Base-by-base conservation (phyloP, 1,139 yeast species). In the Candida sp. region DNA sequence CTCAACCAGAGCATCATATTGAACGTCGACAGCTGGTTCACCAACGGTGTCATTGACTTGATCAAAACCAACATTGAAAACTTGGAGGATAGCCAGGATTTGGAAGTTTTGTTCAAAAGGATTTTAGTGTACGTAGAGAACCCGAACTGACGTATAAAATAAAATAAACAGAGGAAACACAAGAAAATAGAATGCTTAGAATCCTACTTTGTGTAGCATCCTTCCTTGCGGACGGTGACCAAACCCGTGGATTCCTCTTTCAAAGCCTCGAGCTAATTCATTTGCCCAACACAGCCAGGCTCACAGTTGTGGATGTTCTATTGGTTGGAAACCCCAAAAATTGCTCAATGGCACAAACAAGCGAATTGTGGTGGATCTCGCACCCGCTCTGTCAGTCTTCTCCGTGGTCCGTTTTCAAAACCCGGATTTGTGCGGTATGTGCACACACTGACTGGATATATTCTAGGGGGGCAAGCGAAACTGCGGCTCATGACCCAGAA, bases 41-140 rank as follows among this genome's bases (percentile, higher is more conserved):
- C 93, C 61, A 91, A 89, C 62, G 96, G 98, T 6, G 74, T 94
- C 55, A 88, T 94, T 54, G 97, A 91, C 59, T 77, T 94, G 59
- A 90, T 93, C 52, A 84, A 83, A 60, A 86, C 91, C 30, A 93
- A 90, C 63, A 72, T 93, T 53, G 85, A 83, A 40, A 82, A 85
- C 45, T 69, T 86, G 56, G 65, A 63, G 40, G 72, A 69, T 35
- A 73, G 70, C 33, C 59, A 58, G 47, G 58, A 56, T 12, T 38
- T 38, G 32, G 22, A 38, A 6, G 17, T 38, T n/a, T 38, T 32
- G 31, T 25, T 32, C 23, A 22, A 25, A 26, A 32, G 27, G 28
- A 33, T 26, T 32, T 33, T 42, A 17, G 23, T 39, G 9, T 38
- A 38, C 8, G 34, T 25, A 12, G 38, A 33, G 25, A 34, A 7